Base-by-base conservation (phyloP, 2,329 filamentous ascomycete species). In the Talaromyces sp. region DNA sequence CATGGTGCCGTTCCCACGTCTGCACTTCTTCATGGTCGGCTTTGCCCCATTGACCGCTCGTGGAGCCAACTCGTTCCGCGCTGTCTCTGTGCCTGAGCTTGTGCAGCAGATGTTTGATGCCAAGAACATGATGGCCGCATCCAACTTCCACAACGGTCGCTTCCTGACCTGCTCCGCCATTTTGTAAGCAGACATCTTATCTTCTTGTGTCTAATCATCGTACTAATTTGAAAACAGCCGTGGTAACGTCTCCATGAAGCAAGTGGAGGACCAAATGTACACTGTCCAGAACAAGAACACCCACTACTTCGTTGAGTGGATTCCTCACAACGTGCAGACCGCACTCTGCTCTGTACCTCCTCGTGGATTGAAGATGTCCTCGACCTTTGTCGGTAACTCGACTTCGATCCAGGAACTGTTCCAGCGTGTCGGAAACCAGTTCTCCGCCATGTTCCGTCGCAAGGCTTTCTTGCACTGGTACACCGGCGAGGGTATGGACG, bases 381-480 rank as follows among this genome's bases (percentile, higher is more conserved):
- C 93, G 54, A 99, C 94, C 77, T 99, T 99, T 72, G 91, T 99
- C 70, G 94, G 94, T 76, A 99, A 99, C 89, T 97, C 92, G 67
- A 99, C 94, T 72, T 95, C 93, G 68, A 99, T 99, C 82, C 94
- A 99, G 86, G 94, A 99, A 84, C 90, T 99, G 73, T 99, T 99
- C 90, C 97, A 99, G 91, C 93, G 94, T 87, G 85, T 99, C 72
- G 94, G 94, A 77, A 94, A 99, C 81, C 94, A 99, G 84, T 99
- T 99, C 88, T 92, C 89, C 82, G 94, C 92, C 78, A 99, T 99
- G 94, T 99, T 99, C 89, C 88, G 94, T 83, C 92, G 94, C 83
- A 99, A 97, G 90, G 94, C 94, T 88, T 99, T 99, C 92, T 91
- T 99, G 87, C 94, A 97, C 85, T 99, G 94, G 94, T 99, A 99